phyloP scores from a whole-genome alignment of 805 yeast genomes.

The Lipomyces yamanashiensis region DNA sequence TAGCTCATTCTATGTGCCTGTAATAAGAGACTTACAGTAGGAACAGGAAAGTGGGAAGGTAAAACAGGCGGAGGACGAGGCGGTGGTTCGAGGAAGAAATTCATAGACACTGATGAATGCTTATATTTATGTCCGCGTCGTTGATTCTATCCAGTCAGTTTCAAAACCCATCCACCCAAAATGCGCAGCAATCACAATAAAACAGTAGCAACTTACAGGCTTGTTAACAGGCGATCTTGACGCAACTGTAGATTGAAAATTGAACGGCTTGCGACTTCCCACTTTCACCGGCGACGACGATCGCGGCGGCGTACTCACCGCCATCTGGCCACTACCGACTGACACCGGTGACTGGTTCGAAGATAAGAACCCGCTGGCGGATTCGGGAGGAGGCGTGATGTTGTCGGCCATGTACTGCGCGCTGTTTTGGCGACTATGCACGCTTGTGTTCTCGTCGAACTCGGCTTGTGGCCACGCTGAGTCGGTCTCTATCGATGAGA shows the following conservation, averaged over 20 bases:
- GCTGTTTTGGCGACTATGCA: slow-evolving; percentile 4
- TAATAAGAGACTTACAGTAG: slow-evolving; percentile 52
- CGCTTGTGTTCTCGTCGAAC: background rate
- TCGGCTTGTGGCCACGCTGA: background rate
- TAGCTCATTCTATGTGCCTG: background rate
- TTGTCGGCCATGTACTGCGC: background rate
- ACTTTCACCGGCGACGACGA: slow-evolving; percentile 31
- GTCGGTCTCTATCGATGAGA: background rate
- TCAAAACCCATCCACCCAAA: background rate
- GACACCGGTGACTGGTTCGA: background rate
- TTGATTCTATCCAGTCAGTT: slow-evolving; percentile 38
- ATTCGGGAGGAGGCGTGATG: background rate
- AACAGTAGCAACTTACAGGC: slow-evolving; percentile 22
- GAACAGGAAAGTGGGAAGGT: slow-evolving; percentile 73
- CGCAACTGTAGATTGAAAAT: slow-evolving; percentile 52
- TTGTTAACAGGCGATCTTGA: slow-evolving; percentile 51
- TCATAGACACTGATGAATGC: slow-evolving; percentile 95
- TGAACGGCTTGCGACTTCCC: slow-evolving; percentile 34
- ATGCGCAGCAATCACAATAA: no score
- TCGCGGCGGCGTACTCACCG: slow-evolving; percentile 16
- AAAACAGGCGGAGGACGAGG: slow-evolving; percentile 64
- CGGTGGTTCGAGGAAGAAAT: slow-evolving; percentile 91
- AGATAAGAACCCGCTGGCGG: no score
- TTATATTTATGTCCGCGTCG: slow-evolving; percentile 95
- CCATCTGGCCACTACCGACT: background rate